Conservation (phyloP, 176 grass and related monocot species). For the Phyllostachys edulis region DNA sequence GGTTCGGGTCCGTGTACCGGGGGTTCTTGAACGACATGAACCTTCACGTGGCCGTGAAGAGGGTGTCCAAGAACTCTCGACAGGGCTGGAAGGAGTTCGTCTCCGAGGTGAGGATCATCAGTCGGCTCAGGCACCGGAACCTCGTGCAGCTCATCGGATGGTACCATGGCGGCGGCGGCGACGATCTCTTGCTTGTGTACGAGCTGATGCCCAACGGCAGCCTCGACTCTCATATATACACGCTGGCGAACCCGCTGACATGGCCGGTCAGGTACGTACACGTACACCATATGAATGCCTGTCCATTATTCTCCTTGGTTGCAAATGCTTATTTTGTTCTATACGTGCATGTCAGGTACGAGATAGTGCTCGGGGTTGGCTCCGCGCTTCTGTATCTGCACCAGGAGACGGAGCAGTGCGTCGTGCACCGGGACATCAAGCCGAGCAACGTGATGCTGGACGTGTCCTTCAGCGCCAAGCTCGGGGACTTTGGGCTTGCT, state of each 20-base stretch:
- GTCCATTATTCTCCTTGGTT: no score
- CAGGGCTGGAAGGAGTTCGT: conserved; percentile 61
- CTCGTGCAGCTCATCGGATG: conserved; percentile 70
- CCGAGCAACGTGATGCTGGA: conserved; percentile 21
- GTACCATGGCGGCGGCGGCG: conserved; percentile 39
- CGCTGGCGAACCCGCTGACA: background rate
- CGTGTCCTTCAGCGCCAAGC: background rate
- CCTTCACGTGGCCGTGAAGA: conserved; percentile 18
- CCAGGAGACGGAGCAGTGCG: background rate
- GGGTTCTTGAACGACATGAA: background rate
- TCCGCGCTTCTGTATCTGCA: background rate
- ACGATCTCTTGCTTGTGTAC: conserved; percentile 20
- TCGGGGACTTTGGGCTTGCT: conserved; percentile 34
- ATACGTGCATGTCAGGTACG: background rate
- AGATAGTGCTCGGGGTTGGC: background rate
- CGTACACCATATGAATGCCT: no score
- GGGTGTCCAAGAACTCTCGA: background rate
- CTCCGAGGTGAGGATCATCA: conserved; percentile 54
- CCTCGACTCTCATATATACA: conserved; percentile 33
- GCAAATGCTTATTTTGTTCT: no score
- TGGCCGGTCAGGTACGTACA: conserved; percentile 31
- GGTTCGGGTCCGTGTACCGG: conserved; percentile 4
- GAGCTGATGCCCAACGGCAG: conserved; percentile 67
- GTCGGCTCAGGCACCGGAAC: conserved; percentile 57
- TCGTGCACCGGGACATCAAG: conserved; percentile 4